A percentile compares a stretch with the other conserved stretches of the same genome.
phyloP scores from a whole-genome alignment of 2,329 filamentous ascomycete species.

The Penicillium italicum region DNA sequence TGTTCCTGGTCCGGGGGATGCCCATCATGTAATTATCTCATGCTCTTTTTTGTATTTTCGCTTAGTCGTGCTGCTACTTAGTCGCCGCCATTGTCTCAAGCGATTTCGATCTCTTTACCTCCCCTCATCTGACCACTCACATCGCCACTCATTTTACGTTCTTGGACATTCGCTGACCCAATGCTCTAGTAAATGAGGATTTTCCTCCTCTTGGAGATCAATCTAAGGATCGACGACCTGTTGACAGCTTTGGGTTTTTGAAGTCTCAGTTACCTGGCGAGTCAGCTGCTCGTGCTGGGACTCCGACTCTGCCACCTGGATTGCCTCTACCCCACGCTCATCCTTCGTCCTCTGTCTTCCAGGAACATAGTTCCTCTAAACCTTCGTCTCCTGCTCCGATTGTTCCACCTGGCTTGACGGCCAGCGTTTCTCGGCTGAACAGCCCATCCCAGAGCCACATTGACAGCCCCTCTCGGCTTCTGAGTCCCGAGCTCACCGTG shows the following conservation, averaged over 20 bases:
- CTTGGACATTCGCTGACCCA: conserved; percentile 27
- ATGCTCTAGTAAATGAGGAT: conserved; percentile 43
- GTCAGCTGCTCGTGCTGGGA: conserved; percentile 35
- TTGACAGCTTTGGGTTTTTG: conserved; percentile 37
- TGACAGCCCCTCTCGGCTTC: conserved; percentile 23
- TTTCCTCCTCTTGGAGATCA: conserved; percentile 46
- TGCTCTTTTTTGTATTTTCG: conserved; percentile 29
- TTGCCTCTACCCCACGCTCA: conserved; percentile 43
- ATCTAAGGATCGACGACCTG: conserved; percentile 34
- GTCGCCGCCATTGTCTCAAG: background rate
- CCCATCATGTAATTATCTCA: conserved; percentile 37
- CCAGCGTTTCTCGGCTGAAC: conserved; percentile 25
- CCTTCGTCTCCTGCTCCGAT: conserved; percentile 29
- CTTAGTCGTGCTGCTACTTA: conserved; percentile 11
- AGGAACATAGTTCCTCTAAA: conserved; percentile 32
- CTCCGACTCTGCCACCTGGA: conserved; percentile 41
- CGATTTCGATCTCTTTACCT: background rate
- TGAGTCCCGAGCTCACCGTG: conserved; percentile 27
- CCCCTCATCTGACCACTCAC: conserved; percentile 12
- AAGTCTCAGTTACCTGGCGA: conserved; percentile 35
- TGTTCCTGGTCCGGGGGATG: conserved; percentile 27
- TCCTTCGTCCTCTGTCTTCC: conserved; percentile 33
- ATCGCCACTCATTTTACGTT: conserved; percentile 9
- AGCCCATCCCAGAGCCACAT: conserved; percentile 29
- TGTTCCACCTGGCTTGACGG: conserved; percentile 29